phyloP scores from a whole-genome alignment of 192 early-diverging fungal genomes.

The Radiomyces spectabilis region DNA sequence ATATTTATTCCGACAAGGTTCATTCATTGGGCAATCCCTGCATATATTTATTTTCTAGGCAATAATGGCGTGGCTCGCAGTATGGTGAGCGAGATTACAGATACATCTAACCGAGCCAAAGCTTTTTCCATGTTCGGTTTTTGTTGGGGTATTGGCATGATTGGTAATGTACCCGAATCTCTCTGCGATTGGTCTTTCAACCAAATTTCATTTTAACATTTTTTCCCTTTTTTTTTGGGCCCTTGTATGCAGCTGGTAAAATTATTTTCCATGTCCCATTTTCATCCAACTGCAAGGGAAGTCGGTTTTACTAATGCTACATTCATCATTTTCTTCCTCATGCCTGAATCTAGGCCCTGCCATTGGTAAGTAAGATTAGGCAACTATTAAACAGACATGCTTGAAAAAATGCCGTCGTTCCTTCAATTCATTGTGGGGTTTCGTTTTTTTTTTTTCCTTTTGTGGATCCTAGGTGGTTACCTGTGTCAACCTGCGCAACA shows the following conservation, averaged over 20 bases:
- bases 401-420: no score
- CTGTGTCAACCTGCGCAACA: conserved; percentile 65
- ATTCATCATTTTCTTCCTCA: no score
- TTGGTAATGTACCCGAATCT: conserved; percentile 20
- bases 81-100: conserved; percentile 80
- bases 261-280: no score
- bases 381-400: no score
- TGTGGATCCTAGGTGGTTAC: conserved; percentile 73
- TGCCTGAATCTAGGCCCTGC: no score
- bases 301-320: no score
- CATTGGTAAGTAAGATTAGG: neutral
- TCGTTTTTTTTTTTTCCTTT: neutral
- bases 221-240: neutral
- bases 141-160: conserved; percentile 57
- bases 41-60: conserved; percentile 46
- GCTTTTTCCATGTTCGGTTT: conserved; percentile 75
- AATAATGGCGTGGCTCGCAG: conserved; percentile 78
- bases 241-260: no score
- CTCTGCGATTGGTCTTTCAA: neutral
- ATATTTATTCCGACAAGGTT: conserved; percentile 45
- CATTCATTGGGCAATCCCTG: conserved; percentile 49
- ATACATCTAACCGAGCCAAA: conserved; percentile 66
- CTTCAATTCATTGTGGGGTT: no score
- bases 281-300: no score
- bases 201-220: neutral